Evolutionary conservation across 2,329 filamentous ascomycete genomes (phyloP).

Genomic region (Penicillium sp.): DNA sequence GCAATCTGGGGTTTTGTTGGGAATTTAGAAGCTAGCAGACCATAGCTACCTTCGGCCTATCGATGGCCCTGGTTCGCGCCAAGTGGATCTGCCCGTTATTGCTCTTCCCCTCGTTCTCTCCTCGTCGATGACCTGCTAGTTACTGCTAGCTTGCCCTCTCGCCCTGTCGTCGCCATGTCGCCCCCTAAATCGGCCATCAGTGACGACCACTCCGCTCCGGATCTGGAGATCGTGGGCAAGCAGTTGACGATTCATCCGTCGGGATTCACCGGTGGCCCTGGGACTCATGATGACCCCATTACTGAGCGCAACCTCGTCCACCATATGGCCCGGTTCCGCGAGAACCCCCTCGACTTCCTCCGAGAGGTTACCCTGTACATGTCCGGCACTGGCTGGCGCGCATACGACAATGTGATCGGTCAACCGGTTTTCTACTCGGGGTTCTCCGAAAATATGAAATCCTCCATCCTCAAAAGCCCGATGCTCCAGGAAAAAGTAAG

Average conservation of each 20-base stretch:
- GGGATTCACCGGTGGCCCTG: constrained; percentile 56
- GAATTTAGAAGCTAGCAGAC: constrained; percentile 25
- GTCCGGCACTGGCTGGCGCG: constrained; percentile 91
- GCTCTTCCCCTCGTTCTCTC: not conserved
- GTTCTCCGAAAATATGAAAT: constrained; percentile 89
- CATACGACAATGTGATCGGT: constrained; percentile 87
- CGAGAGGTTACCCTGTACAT: constrained; percentile 93
- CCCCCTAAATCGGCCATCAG: constrained; percentile 33
- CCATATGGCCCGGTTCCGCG: constrained; percentile 84
- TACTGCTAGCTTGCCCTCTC: not conserved
- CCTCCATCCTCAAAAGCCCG: constrained; percentile 72
- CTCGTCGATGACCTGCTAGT: constrained; percentile 3
- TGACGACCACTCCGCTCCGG: constrained; percentile 62
- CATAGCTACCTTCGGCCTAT: too few species aligned
- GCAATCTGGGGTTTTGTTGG: constrained; percentile 30
- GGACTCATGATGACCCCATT: constrained; percentile 50
- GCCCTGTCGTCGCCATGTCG: constrained; percentile 30
- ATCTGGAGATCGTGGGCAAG: constrained; percentile 76
- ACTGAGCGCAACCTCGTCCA: constrained; percentile 58
- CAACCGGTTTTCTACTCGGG: constrained; percentile 92
- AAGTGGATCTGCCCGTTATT: constrained; percentile 1
- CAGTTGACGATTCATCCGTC: constrained; percentile 75
- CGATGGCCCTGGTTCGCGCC: constrained; percentile 20
- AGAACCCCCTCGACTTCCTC: constrained; percentile 76
- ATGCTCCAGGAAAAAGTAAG: constrained; percentile 75